Percentiles rank a stretch among this genome's conserved stretches.
Conservation (phyloP, 2,329 filamentous ascomycete species). For the Parascedosporium putredinis region DNA sequence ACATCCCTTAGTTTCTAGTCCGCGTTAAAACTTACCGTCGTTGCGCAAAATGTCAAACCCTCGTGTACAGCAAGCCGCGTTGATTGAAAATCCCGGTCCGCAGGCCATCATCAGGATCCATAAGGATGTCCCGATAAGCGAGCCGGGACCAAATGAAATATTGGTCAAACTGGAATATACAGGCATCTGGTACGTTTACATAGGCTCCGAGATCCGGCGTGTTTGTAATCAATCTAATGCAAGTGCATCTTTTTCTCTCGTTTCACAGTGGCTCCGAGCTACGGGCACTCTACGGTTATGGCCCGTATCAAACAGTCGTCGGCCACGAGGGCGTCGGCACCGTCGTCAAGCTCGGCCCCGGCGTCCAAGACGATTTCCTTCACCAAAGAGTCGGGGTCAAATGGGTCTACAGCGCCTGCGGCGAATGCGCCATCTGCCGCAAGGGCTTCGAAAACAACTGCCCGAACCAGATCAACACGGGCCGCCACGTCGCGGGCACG, state of each 20-base stretch:
- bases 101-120: not conserved
- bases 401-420: conserved; percentile 33
- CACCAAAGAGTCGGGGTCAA: conserved; percentile 30
- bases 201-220: too few relatives aligned
- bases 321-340: conserved; percentile 22
- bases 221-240: too few relatives aligned
- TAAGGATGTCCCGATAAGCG: not conserved
- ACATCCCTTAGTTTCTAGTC: too few relatives aligned
- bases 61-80: not conserved
- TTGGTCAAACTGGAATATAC: not conserved
- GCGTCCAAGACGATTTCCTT: conserved; percentile 18
- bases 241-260: too few relatives aligned
- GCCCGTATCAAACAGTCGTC: conserved; percentile 16
- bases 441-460: conserved; percentile 28
- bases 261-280: conserved; percentile 20
- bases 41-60: not conserved
- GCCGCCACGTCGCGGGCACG: conserved; percentile 23
- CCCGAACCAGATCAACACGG: conserved; percentile 28
- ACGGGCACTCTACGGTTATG: conserved; percentile 19
- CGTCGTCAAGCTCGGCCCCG: conserved; percentile 19
- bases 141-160: not conserved
- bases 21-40: too few relatives aligned
- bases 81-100: not conserved
- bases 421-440: conserved; percentile 23
- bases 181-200: not conserved